phyloP scores from a whole-genome alignment of 768 basidiomycete genomes.

The Calvatia gigantea region DNA sequence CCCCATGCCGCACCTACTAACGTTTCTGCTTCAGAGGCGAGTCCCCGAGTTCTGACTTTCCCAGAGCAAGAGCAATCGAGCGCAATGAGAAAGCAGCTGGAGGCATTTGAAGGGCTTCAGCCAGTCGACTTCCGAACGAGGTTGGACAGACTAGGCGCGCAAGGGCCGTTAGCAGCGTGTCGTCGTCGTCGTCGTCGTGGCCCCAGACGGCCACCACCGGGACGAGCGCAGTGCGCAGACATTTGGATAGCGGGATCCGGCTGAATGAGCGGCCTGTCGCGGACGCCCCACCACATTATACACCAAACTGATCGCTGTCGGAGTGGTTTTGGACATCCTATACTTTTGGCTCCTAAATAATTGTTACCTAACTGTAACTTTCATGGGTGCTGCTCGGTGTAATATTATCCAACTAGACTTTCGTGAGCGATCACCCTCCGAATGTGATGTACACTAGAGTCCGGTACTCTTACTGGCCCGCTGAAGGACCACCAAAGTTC shows the following conservation, averaged over 20 bases:
- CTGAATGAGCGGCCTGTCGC: neutral
- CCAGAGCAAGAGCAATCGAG: neutral
- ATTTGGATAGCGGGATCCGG: conserved; percentile 1
- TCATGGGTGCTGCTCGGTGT: too few species aligned
- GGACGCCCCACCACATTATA: conserved; percentile 2
- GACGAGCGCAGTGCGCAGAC: neutral
- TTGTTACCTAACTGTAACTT: too few species aligned
- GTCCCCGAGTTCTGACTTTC: neutral
- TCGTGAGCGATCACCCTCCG: too few species aligned
- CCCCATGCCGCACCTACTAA: neutral
- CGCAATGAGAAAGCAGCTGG: neutral
- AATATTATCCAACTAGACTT: too few species aligned
- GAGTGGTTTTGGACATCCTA: neutral
- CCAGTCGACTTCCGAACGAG: neutral
- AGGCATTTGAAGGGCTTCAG: neutral
- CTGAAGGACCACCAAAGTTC: too few species aligned
- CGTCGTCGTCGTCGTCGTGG: neutral
- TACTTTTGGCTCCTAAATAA: too few species aligned
- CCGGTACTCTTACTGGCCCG: too few species aligned
- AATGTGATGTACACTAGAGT: too few species aligned
- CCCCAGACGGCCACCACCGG: neutral
- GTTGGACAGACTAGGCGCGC: neutral
- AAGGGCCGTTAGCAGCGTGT: neutral
- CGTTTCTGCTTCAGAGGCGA: neutral
- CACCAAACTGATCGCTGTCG: neutral